These are phyloP conservation scores for Aspergillus hiratsukae DNA, from an alignment of 2,329 filamentous ascomycete species.

Conservation along the genomic window DNA sequence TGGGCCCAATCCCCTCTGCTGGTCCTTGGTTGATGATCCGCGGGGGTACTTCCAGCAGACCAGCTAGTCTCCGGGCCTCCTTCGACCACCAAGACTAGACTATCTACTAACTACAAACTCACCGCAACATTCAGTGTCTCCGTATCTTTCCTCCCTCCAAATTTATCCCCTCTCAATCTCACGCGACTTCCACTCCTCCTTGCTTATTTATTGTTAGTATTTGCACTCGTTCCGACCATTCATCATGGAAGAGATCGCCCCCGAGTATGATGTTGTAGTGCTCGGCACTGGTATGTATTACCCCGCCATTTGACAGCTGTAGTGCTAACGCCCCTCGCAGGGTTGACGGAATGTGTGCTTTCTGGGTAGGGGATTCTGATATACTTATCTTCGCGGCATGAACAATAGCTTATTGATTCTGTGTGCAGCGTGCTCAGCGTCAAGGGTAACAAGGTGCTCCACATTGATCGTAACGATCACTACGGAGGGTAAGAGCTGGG, in stretches of 20 bases:
- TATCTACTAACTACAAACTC: not conserved
- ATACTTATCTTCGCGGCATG: conserved; percentile 5
- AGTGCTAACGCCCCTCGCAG: conserved; percentile 47
- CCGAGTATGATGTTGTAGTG: conserved; percentile 98
- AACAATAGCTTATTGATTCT: conserved; percentile 13
- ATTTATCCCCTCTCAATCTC: conserved; percentile 10
- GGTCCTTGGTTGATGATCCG: conserved; percentile 15
- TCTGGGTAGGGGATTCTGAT: conserved; percentile 65
- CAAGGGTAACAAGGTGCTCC: conserved; percentile 97
- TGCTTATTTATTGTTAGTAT: conserved; percentile 5
- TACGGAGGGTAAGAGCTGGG: conserved; percentile 77
- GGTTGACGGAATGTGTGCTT: conserved; percentile 97
- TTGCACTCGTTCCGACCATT: conserved; percentile 7
- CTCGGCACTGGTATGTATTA: conserved; percentile 81
- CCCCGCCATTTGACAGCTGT: conserved; percentile 29
- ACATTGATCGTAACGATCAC: conserved; percentile 98
- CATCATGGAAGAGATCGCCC: conserved; percentile 94
- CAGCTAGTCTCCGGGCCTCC: not conserved
- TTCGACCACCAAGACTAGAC: not conserved
- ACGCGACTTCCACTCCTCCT: conserved; percentile 9
- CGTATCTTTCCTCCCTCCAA: conserved; percentile 11
- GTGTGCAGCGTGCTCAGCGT: conserved; percentile 78
- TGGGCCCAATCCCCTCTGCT: not conserved
- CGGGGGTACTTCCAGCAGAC: conserved; percentile 9
- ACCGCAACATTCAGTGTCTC: not conserved